Evolutionary conservation across 225 moss, liverwort and hornwort species (phyloP).

Genomic region (Lunularia cruciata): DNA sequence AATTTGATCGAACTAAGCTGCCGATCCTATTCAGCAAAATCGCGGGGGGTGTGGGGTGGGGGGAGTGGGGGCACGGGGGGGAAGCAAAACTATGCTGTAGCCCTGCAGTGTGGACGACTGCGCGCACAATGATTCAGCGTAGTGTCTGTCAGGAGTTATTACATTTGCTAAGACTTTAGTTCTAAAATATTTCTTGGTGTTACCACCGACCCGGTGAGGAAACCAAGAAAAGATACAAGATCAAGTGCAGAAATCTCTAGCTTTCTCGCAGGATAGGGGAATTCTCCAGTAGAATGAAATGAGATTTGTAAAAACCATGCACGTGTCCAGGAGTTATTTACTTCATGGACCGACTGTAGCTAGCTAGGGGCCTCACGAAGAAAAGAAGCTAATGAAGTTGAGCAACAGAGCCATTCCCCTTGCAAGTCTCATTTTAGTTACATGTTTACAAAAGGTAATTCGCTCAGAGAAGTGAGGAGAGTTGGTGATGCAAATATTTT

Average conservation of each 20-base stretch:
- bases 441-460: background rate
- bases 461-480: background rate
- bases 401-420: background rate
- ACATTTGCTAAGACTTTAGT: background rate
- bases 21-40: background rate
- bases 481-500: background rate
- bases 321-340: background rate
- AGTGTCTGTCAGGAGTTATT: slow-evolving; percentile 4
- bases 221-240: slow-evolving; percentile 15
- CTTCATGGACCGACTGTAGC: background rate
- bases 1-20: background rate
- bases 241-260: background rate
- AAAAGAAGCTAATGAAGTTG: background rate
- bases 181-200: background rate
- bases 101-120: slow-evolving; percentile 5
- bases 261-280: background rate
- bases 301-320: background rate
- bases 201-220: slow-evolving; percentile 16
- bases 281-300: background rate
- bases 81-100: slow-evolving; percentile 4
- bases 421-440: background rate
- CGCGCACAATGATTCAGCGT: slow-evolving; percentile 10
- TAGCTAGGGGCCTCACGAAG: background rate
- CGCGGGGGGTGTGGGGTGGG: too few species aligned
- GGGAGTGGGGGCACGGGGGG: too few species aligned